Base-by-base conservation (phyloP, 2,329 filamentous ascomycete species). In the Thielaviopsis populi region DNA sequence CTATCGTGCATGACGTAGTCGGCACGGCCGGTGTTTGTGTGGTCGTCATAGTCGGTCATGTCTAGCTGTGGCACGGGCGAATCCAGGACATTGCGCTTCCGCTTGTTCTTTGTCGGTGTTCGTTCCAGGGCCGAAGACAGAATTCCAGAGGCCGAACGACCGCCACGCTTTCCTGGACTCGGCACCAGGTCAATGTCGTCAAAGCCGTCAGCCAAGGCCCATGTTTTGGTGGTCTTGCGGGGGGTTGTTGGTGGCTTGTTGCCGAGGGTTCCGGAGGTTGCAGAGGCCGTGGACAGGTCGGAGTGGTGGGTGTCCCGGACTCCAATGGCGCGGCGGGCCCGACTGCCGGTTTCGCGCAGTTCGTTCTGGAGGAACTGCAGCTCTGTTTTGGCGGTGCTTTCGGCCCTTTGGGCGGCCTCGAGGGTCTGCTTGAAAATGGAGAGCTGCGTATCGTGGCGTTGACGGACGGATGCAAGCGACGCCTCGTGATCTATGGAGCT, bases 291-390 rank as follows among this genome's bases (percentile, higher is more conserved):
- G 6, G 53, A 56, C n/a, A 56, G 53, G 1, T 13, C 53, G 6
- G 53, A 56, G 3, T 56, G 24, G 53, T 56, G 24, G 53, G 7
- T 22, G 64, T 81, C 72, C 68, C 75, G 79, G 62, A 73, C 77
- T 68, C 72, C 43, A 37, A 53, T 43, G 6, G 59, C 17, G 11
- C 59, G 59, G 15, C 41, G 48, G n/a, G 30, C 24, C 3, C 59
- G 59, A 22, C 78, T 69, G 72, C 79, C 48, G 69, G 74, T 59
- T 75, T 89, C 86, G 46, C 79, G 80, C 68, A 89, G 74, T 69
- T 92, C 88, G 67, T 87, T 83, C 70, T 85, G 82, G 33, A 87
- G 76, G 70, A 94, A 94, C 67, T 86, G 80, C 66, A 87, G 80
- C 71, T 89, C 86, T 2, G 61, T 66, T 17, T 60, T 50, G 63